Evolutionary conservation across 2,329 filamentous ascomycete genomes (phyloP), one percentile per base, ranked within the genome.

Genomic region (Akanthomyces lecanii): DNA sequence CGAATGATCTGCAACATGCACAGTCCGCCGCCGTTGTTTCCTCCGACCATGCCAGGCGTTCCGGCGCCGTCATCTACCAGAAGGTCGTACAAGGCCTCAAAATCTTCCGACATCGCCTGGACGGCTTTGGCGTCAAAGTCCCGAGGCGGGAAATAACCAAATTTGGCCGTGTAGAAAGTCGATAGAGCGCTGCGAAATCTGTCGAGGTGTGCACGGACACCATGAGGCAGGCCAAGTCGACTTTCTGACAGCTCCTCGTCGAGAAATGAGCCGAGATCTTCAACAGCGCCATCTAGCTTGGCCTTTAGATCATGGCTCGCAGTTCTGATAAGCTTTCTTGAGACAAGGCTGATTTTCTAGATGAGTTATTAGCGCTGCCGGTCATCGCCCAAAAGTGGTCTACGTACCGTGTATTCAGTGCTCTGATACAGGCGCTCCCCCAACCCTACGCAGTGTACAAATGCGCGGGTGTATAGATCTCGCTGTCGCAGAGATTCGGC

Each of bases 361-460:
- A 30, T 36, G 1, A 23, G 16, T 28, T 61, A 48, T 51, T 58
- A 48, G 63, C 55, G 36, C 12, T 10, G 7, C 5, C 5, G 12
- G 23, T 14, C 16, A 18, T 36, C 10, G 8, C 30, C 16, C 36
- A 5, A 14, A 28, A 18, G 30, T 30, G 58, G 58, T 10, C 7
- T 33, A 2, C 83, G 68, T 76, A 88, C 87, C 72, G 82, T 77
- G 65, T 86, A 90, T 65, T 90, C 89, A 1, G 81, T 72, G 66
- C 82, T 84, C 6, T 75, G 69, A 47, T 79, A 77, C 5, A 93
- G 65, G 30, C 78, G 77, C 23, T 89, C 84, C 64, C 83, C 84
- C 90, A 94, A 92, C 50, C 90, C 91, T 42, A 89, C 88, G 70
- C 90, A 92, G 70, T 95, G 91, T 16, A 84, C 82, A 73, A 93